Evolutionary conservation across 306 rosid species (phyloP), one percentile per base, ranked within the genome.

Genomic region (Rubus idaeus): DNA sequence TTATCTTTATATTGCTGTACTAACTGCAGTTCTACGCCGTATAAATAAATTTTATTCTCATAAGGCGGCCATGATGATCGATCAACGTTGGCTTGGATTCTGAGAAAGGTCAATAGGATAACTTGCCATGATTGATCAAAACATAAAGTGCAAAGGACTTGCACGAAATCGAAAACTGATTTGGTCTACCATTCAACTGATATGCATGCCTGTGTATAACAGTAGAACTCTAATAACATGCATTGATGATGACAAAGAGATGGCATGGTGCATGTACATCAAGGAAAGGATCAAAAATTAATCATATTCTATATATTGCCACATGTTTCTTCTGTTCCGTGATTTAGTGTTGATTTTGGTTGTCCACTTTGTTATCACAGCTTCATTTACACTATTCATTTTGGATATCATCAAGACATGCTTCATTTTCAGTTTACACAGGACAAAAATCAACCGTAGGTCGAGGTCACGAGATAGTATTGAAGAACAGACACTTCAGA

Each of bases 51-150:
- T 35, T 5, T 26, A 64, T 64, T 64, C 70, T 0, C 5, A 35
- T 39, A 64, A 64, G 70, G 49, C 49, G 70, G 70, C 70, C 2
- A 1, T 10, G 70, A 14, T 64, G 20, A 17, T 3, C 13, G 21
- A 64, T 40, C 49, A 64, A 64, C 70, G 49, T 39, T 3, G 6
- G 7, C 12, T 39, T 6, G 10, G 70, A 64, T 23, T 26, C 7
- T 8, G 17, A 44, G 49, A 64, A 64, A 64, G 21, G 26, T 64
- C 69, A 61, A 64, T 39, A 16, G 18, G 67, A 39, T 17, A 37
- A 64, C 69, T 64, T 64, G 47, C 47, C 14, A 8, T 40, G 23
- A 64, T 16, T 64, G 69, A 64, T 64, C 47, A 64, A 64, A 20
- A 40, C 21, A 16, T 17, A 17, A 9, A 16, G 6, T 39, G 8